phyloP scores from a whole-genome alignment of 2,329 filamentous ascomycete species.

The Myriangium duriaei region DNA sequence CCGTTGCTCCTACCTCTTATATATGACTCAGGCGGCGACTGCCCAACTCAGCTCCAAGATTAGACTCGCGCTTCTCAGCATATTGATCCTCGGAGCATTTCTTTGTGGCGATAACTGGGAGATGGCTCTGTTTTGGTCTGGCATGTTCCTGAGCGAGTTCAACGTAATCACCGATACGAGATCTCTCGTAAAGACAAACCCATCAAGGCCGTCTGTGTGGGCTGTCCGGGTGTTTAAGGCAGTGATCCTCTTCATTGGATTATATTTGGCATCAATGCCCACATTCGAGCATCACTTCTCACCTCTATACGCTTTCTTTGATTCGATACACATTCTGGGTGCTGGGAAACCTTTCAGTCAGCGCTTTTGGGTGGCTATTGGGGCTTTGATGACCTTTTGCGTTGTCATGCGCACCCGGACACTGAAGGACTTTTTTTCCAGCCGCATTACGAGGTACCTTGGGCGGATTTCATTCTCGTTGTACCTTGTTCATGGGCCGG shows the following conservation, averaged over 20 bases:
- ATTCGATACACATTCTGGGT: neutral
- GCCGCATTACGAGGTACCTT: slow-evolving; percentile 42
- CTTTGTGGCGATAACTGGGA: slow-evolving; percentile 39
- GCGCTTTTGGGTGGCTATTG: slow-evolving; percentile 45
- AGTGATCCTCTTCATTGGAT: neutral
- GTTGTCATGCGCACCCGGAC: slow-evolving; percentile 35
- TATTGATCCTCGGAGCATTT: neutral
- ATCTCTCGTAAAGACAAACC: neutral
- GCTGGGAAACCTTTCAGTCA: slow-evolving; percentile 17
- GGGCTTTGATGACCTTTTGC: slow-evolving; percentile 41
- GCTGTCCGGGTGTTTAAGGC: neutral
- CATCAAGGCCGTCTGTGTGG: neutral
- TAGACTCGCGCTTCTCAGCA: neutral
- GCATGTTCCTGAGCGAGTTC: neutral
- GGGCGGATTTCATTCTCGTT: slow-evolving; percentile 49
- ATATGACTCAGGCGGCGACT: neutral
- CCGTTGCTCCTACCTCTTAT: neutral
- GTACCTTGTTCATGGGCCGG: slow-evolving; percentile 49
- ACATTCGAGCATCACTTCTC: neutral
- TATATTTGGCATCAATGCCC: neutral
- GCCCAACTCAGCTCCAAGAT: neutral
- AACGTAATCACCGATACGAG: neutral
- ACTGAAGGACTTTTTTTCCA: slow-evolving; percentile 41
- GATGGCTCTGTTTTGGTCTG: slow-evolving; percentile 19
- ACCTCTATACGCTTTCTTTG: neutral